These are phyloP conservation scores for Gastrolobium bilobum DNA, from an alignment of 306 rosid species.

Conservation along the genomic window DNA sequence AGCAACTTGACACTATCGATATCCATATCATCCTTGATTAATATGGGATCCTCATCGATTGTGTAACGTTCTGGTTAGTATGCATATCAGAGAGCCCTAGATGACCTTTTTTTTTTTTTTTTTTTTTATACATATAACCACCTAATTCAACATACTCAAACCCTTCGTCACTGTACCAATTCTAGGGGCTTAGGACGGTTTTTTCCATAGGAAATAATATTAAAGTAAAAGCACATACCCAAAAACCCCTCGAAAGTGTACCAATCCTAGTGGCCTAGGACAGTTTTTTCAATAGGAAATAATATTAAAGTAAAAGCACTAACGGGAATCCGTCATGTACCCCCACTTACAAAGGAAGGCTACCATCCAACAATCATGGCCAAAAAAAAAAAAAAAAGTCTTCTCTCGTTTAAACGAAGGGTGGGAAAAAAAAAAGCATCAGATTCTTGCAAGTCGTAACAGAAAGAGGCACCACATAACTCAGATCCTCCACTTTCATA, in stretches of 20 bases:
- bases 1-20: background rate
- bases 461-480: slow-evolving; percentile 5
- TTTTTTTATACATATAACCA: no score
- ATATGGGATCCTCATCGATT: background rate
- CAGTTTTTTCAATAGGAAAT: no score
- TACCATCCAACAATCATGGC: slow-evolving; percentile 1
- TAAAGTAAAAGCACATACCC: slow-evolving; percentile 29
- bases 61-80: no score
- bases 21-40: slow-evolving; percentile 7
- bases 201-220: no score
- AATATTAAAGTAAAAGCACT: slow-evolving; percentile 15
- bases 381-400: background rate
- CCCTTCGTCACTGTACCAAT: no score
- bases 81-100: background rate
- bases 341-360: background rate
- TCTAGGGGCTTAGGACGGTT: no score
- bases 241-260: no score
- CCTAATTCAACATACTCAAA: no score
- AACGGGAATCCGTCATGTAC: background rate
- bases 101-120: background rate
- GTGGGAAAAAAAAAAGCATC: background rate
- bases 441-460: slow-evolving; percentile 34
- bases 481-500: slow-evolving; percentile 2
- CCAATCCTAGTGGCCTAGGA: no score
- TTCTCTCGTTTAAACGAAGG: background rate